phyloP scores from a whole-genome alignment of 2,329 filamentous ascomycete species.

The Alternaria alternata region DNA sequence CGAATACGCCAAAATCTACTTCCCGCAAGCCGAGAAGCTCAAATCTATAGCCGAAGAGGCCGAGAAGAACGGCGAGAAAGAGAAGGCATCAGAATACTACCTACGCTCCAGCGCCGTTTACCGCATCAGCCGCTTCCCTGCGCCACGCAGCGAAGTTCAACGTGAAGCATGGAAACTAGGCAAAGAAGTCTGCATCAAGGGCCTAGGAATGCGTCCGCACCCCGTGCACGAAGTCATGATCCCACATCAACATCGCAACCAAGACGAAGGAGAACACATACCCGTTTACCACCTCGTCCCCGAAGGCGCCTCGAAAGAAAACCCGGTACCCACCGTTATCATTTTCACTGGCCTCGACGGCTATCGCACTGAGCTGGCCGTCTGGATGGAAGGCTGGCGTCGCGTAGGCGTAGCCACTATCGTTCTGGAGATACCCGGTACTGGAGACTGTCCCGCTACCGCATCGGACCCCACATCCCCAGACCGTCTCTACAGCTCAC shows the following conservation, averaged over 20 bases:
- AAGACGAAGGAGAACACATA: conserved; percentile 63
- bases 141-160: conserved; percentile 59
- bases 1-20: conserved; percentile 68
- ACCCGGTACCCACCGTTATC: conserved; percentile 61
- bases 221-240: conserved; percentile 70
- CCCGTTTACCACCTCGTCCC: conserved; percentile 73
- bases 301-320: conserved; percentile 49
- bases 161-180: conserved; percentile 71
- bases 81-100: conserved; percentile 68
- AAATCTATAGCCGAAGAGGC: conserved; percentile 62
- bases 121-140: conserved; percentile 75
- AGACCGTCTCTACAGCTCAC: conserved; percentile 62
- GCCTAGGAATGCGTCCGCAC: conserved; percentile 53
- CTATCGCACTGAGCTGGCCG: conserved; percentile 64
- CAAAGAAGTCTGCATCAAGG: conserved; percentile 70
- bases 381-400: conserved; percentile 61
- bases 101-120: conserved; percentile 67
- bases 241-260: conserved; percentile 62
- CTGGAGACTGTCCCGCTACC: conserved; percentile 63
- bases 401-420: conserved; percentile 59
- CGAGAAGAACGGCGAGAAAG: conserved; percentile 57
- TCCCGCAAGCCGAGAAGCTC: conserved; percentile 68
- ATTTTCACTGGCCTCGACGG: conserved; percentile 68
- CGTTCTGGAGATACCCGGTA: conserved; percentile 66
- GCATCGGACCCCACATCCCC: conserved; percentile 58